phyloP scores from a whole-genome alignment of 768 basidiomycete species.

The Boletus vermiculosoides region DNA sequence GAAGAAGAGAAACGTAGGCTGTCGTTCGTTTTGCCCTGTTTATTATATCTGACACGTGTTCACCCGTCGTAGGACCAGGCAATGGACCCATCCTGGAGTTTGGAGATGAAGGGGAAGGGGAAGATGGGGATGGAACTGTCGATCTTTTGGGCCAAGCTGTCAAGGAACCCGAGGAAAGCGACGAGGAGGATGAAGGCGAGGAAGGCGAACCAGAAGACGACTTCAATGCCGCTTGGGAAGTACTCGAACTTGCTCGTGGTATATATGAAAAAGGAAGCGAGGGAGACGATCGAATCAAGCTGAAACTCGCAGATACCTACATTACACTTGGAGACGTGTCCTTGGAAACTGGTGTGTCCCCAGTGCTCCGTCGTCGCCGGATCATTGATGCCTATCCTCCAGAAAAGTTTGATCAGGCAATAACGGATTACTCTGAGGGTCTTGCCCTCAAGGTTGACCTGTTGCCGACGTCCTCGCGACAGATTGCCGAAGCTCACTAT shows the following conservation, averaged over 20 bases:
- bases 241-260: conserved; percentile 89
- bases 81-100: conserved; percentile 72
- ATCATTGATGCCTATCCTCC: conserved; percentile 2
- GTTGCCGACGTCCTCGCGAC: conserved; percentile 84
- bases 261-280: conserved; percentile 72
- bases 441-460: conserved; percentile 69
- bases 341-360: conserved; percentile 82
- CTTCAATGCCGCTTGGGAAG: conserved; percentile 97
- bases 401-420: conserved; percentile 98
- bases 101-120: conserved; percentile 73
- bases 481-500: conserved; percentile 92
- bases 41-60: not conserved
- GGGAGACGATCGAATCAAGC: conserved; percentile 57
- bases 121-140: conserved; percentile 55
- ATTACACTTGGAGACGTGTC: conserved; percentile 94
- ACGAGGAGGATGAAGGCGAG: conserved; percentile 55
- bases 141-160: conserved; percentile 63
- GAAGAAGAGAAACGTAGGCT: conserved; percentile 41
- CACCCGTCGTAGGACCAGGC: conserved; percentile 33
- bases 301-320: conserved; percentile 90
- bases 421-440: conserved; percentile 79
- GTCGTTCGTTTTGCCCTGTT: not conserved
- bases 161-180: conserved; percentile 51
- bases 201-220: conserved; percentile 91
- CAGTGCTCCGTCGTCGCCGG: not conserved